Evolutionary conservation across 1,284 basidiomycete genomes (phyloP), one percentile per base, ranked within the genome.

Genomic region (Pascua sp.): DNA sequence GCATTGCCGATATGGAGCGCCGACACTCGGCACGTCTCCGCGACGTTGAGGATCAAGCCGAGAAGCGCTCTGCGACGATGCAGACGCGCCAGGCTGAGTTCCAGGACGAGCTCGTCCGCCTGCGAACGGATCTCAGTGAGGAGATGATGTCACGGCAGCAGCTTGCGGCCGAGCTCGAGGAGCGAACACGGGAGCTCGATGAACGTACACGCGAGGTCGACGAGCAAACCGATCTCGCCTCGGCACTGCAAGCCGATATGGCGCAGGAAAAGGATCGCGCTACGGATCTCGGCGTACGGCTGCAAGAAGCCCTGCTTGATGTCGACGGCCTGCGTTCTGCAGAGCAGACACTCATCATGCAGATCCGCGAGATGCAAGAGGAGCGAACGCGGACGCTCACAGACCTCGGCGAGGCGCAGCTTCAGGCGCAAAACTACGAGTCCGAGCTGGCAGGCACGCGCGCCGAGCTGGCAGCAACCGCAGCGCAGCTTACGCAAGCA

Each of bases 371-470:
- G 48, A 76, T 92, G 42, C 79, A 91, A 46, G 84, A 86, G 56
- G 89, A 91, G 51, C 87, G 91, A 64, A 84, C 85, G 13, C 80
- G 79, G 47, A 85, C 84, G 32, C 75, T 91, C 41, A 82, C 83
- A 17, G 84, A 84, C 17, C 78, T 93, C 17, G 88, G 90, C 64
- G 87, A 86, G 55, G 86, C 88, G 0, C 84, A 88, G 44, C 78
- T 82, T 3, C 80, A 85, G 9, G 86, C 86, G 11, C 87, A 89
- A 61, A 83, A 89, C 69, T 71, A 91, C 47, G 86, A 90, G 71
- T 77, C 80, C 10, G 87, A 91, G 71, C 82, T 91, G n/a, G 80
- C 71, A 1, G 71, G 73, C 5, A 58, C 76, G 12, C 61, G 69
- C 47, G 73, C 73, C 0, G 76, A 78, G 59, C 61, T 76, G 5